phyloP scores from a whole-genome alignment of 2,329 filamentous ascomycete species.

The Hawksworthiomyces lignivorus region DNA sequence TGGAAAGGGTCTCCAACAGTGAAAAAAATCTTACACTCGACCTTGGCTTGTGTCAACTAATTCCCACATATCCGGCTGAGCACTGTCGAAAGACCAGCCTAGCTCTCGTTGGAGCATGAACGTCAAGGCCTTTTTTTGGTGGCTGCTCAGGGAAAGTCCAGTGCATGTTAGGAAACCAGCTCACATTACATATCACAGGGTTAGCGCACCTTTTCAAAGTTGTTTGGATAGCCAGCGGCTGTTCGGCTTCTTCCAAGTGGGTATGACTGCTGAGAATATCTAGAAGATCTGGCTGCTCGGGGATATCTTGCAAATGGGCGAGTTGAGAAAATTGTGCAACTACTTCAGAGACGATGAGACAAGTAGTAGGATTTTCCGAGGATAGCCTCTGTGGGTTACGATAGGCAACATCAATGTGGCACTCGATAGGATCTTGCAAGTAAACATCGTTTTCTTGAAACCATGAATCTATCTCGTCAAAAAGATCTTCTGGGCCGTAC shows the following conservation, averaged over 20 bases:
- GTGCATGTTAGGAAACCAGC: too few species aligned
- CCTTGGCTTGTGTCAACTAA: slow-evolving; percentile 14
- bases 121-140: slow-evolving; percentile 35
- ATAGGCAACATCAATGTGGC: slow-evolving; percentile 22
- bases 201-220: too few species aligned
- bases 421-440: slow-evolving; percentile 26
- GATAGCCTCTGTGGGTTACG: slow-evolving; percentile 28
- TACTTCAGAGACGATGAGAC: slow-evolving; percentile 1
- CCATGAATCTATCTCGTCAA: slow-evolving; percentile 22
- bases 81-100: slow-evolving; percentile 25
- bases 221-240: slow-evolving; percentile 21
- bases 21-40: slow-evolving; percentile 17
- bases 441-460: slow-evolving; percentile 25
- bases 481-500: slow-evolving; percentile 22
- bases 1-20: too few species aligned
- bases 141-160: slow-evolving; percentile 21
- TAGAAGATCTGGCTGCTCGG: slow-evolving; percentile 16
- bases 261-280: slow-evolving; percentile 18
- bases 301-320: not conserved
- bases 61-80: slow-evolving; percentile 27
- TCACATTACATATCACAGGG: too few species aligned
- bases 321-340: not conserved
- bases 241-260: slow-evolving; percentile 21
- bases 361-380: not conserved
- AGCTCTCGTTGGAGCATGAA: slow-evolving; percentile 33